Evolutionary conservation across 2,329 filamentous ascomycete genomes (phyloP).

Genomic region (Trichoderma lentiforme): DNA sequence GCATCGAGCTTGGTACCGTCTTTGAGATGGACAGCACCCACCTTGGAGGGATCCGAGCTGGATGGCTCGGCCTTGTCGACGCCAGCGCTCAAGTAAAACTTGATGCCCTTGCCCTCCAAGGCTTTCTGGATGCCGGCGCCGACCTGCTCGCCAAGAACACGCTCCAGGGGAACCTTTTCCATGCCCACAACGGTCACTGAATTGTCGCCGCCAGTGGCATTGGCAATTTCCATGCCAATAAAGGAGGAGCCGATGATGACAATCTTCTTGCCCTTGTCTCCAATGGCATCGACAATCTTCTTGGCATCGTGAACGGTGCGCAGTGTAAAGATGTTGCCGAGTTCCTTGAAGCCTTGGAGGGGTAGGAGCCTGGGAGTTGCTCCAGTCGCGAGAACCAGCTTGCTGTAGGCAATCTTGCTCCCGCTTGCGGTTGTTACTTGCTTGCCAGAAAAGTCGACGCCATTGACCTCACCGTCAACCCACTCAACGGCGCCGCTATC

Average conservation of each 20-base stretch:
- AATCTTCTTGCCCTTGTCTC: conserved; percentile 83
- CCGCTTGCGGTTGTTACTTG: conserved; percentile 72
- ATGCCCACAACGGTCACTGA: conserved; percentile 83
- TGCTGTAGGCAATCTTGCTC: conserved; percentile 72
- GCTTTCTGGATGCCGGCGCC: conserved; percentile 75
- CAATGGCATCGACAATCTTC: conserved; percentile 74
- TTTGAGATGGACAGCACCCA: conserved; percentile 78
- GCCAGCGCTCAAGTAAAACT: conserved; percentile 76
- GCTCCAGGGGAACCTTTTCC: conserved; percentile 80
- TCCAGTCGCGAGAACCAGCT: conserved; percentile 86
- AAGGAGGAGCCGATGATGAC: conserved; percentile 91
- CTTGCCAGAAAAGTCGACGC: conserved; percentile 72
- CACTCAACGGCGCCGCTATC: conserved; percentile 57
- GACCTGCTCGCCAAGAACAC: conserved; percentile 77
- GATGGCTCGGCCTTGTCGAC: conserved; percentile 82
- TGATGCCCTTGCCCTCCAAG: conserved; percentile 82
- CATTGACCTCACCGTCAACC: conserved; percentile 62
- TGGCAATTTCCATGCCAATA: conserved; percentile 97
- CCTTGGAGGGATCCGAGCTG: conserved; percentile 61
- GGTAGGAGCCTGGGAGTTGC: conserved; percentile 74
- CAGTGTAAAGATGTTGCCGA: conserved; percentile 84
- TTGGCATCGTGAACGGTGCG: conserved; percentile 74
- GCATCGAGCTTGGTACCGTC: conserved; percentile 82
- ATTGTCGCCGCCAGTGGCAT: conserved; percentile 75
- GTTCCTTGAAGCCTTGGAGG: conserved; percentile 77